These are phyloP conservation scores for Yamadazyma atmosphaerica DNA, from an alignment of 1,139 yeast species.

Conservation along the genomic window DNA sequence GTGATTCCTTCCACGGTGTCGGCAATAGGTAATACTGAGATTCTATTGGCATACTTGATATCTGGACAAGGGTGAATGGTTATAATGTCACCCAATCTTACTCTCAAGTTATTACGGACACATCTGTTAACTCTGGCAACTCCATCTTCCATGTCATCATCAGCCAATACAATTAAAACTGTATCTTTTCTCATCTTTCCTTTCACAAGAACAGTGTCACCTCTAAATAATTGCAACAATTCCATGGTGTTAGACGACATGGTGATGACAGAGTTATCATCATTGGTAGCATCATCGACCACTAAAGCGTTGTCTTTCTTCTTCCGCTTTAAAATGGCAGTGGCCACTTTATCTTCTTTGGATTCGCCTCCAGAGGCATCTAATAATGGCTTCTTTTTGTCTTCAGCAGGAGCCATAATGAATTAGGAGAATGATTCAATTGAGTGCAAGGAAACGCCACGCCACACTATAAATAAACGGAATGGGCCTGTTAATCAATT, in stretches of 20 bases:
- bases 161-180: slow-evolving; percentile 93
- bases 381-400: slow-evolving; percentile 39
- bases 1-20: slow-evolving; percentile 98
- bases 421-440: too few species aligned
- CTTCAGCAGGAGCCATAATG: slow-evolving; percentile 21
- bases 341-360: slow-evolving; percentile 86
- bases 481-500: too few species aligned
- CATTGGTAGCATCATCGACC: slow-evolving; percentile 96
- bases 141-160: slow-evolving; percentile 96
- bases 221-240: slow-evolving; percentile 89
- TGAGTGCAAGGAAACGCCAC: too few species aligned
- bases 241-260: slow-evolving; percentile 97
- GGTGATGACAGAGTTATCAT: slow-evolving; percentile 94
- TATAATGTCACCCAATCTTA: slow-evolving; percentile 89
- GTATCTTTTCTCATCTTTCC: slow-evolving; percentile 99
- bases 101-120: slow-evolving; percentile 92
- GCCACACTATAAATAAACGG: too few species aligned
- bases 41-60: slow-evolving; percentile 90
- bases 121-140: slow-evolving; percentile 93
- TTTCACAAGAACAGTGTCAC: slow-evolving; percentile 95
- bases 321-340: slow-evolving; percentile 95
- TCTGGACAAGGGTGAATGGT: slow-evolving; percentile 96
- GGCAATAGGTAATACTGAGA: slow-evolving; percentile 95
- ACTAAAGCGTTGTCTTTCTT: slow-evolving; percentile 94
- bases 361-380: slow-evolving; percentile 47